Base-by-base conservation (phyloP, 2,329 filamentous ascomycete species). In the Diaporthe ampelina region DNA sequence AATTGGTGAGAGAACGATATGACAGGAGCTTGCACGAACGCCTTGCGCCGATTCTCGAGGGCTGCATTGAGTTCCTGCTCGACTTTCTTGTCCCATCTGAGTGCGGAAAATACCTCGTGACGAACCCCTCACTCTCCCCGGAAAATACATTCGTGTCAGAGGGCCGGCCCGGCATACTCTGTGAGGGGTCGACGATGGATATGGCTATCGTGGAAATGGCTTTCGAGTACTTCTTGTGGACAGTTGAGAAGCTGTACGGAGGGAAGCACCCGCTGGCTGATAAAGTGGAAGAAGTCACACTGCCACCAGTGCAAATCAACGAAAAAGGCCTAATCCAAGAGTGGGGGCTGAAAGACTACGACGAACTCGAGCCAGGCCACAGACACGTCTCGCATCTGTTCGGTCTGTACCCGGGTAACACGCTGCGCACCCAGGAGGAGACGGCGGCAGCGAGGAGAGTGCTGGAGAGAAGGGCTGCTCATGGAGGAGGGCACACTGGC, bases 381-480 rank as follows among this genome's bases (percentile, higher is more conserved):
- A 83, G 88, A 0, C 88, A 89, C 67, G 82, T 88, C 5, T 88
- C 86, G 0, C 87, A 88, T 73, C 81, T 89, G 0, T 88, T 85
- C 75, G 87, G 83, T 0, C 81, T 89, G 3, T 85, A 86, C 70
- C 87, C 88, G 0, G 86, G 86, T 0, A 81, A 81, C 19, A 77
- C 79, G 6, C 84, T 87, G 43, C 81, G 54, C 35, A 68, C 79
- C 0, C 75, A 78, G 15, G 77, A 78, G 0, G 69, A 83, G 5
- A 76, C 77, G 1, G 74, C 76, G 0, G 82, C 83, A 8, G 81
- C 82, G 1, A 77, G 73, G 21, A 78, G 75, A 8, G 81, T 81
- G 0, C 77, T 85, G 1, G 76, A 79, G 0, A 76, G 80, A 9
- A 74, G 83, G 32, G 79, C 80, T 0, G 79, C 79, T 0, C 77